Conservation (phyloP, 2,329 filamentous ascomycete species). For the Acarospora socialis region DNA sequence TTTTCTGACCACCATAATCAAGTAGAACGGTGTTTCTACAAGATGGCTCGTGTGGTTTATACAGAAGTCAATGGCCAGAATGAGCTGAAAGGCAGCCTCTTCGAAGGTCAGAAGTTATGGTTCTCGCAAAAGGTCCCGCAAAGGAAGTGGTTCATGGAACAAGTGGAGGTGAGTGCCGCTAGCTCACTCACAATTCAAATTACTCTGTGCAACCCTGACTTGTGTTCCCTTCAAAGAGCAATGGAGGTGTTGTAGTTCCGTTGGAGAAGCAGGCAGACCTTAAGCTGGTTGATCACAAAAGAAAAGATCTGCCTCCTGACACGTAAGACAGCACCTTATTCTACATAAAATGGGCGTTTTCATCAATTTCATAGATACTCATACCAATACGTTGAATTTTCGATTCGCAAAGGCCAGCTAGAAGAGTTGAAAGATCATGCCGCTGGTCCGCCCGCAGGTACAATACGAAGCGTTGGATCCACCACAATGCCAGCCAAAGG, state of each 20-base stretch:
- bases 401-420: slow-evolving; percentile 34
- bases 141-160: slow-evolving; percentile 33
- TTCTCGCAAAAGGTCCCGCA: slow-evolving; percentile 39
- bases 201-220: slow-evolving; percentile 1
- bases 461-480: slow-evolving; percentile 32
- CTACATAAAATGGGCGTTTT: slow-evolving; percentile 2
- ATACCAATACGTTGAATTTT: slow-evolving; percentile 43
- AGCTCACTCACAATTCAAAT: neutral
- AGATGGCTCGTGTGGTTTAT: slow-evolving; percentile 21
- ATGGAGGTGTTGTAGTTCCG: slow-evolving; percentile 40
- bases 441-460: slow-evolving; percentile 30
- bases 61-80: slow-evolving; percentile 14
- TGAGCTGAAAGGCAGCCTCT: slow-evolving; percentile 25
- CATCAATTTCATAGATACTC: slow-evolving; percentile 30
- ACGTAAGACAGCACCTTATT: slow-evolving; percentile 23
- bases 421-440: slow-evolving; percentile 34
- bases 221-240: slow-evolving; percentile 20
- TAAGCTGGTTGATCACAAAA: slow-evolving; percentile 43
- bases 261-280: slow-evolving; percentile 43
- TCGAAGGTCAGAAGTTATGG: slow-evolving; percentile 44
- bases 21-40: too few species aligned
- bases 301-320: slow-evolving; percentile 34
- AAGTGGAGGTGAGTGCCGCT: slow-evolving; percentile 27
- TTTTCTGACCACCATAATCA: too few species aligned
- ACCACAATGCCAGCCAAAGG: slow-evolving; percentile 22